Evolutionary conservation across 768 basidiomycete species (phyloP).

Genomic region (Suillus luteus): DNA sequence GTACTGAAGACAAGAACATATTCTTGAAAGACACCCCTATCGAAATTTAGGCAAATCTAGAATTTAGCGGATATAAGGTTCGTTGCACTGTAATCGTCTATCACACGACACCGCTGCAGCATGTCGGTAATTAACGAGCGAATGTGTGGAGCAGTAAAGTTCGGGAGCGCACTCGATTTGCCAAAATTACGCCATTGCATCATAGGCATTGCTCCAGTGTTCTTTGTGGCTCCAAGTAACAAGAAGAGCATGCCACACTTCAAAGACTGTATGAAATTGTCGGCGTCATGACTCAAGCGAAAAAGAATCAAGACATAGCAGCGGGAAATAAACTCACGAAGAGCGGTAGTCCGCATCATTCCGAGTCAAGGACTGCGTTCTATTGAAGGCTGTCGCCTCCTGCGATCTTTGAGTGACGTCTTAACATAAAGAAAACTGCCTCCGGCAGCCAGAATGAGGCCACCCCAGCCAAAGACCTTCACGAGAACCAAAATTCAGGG

Average conservation of each 20-base stretch:
- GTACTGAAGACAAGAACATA: background rate
- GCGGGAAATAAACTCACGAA: background rate
- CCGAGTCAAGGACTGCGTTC: slow-evolving; percentile 1
- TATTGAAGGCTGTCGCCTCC: slow-evolving; percentile 18
- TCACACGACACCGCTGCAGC: background rate
- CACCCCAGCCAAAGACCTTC: slow-evolving; percentile 29
- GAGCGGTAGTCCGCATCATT: slow-evolving; percentile 22
- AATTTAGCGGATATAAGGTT: background rate
- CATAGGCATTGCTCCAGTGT: background rate
- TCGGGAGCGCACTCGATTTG: background rate
- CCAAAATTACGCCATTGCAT: slow-evolving; percentile 3
- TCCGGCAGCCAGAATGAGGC: slow-evolving; percentile 30
- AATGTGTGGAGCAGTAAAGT: background rate
- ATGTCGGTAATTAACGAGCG: background rate
- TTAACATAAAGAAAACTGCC: slow-evolving; percentile 35
- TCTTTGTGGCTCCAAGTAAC: background rate
- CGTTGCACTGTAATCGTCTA: slow-evolving; percentile 1
- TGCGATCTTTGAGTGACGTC: slow-evolving; percentile 28
- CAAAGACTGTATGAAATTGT: background rate
- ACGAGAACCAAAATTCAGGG: background rate
- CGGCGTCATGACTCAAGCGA: background rate
- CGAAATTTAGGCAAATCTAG: background rate
- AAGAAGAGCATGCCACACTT: background rate
- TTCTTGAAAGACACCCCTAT: background rate
- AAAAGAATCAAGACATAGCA: slow-evolving; percentile 12